phyloP scores from a whole-genome alignment of 1,284 basidiomycete species.

The Tylopilus sp. region DNA sequence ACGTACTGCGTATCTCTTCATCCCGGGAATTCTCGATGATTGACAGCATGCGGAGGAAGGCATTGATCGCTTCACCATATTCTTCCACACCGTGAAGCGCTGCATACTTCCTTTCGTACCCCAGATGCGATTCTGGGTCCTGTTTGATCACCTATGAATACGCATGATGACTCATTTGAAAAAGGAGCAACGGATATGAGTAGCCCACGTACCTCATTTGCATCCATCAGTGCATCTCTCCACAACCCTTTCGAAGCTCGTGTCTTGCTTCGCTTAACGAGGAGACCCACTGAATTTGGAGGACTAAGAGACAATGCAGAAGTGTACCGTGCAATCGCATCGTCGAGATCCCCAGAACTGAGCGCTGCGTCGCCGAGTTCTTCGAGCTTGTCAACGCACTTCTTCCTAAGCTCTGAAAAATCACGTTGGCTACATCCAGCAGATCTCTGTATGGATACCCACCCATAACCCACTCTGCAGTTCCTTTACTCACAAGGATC shows the following conservation, averaged over 20 bases:
- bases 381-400: not conserved
- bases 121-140: slow-evolving; percentile 1
- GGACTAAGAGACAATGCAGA: slow-evolving; percentile 3
- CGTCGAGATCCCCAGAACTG: not conserved
- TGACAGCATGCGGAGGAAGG: not conserved
- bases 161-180: not conserved
- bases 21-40: slow-evolving; percentile 8
- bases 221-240: slow-evolving; percentile 1
- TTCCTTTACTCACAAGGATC: not conserved
- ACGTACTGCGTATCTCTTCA: not conserved
- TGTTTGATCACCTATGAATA: not conserved
- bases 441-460: not conserved
- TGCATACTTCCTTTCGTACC: slow-evolving; percentile 3
- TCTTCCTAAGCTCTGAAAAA: not conserved
- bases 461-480: not conserved
- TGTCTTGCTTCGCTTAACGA: slow-evolving; percentile 6
- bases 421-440: too few species aligned
- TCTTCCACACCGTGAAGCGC: slow-evolving; percentile 1
- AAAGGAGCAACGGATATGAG: not conserved
- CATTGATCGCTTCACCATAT: slow-evolving; percentile 2
- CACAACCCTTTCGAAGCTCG: not conserved
- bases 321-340: slow-evolving; percentile 3
- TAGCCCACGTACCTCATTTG: slow-evolving; percentile 1
- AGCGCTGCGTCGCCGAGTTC: not conserved
- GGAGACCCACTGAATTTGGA: not conserved